A percentile compares a stretch with the other conserved stretches of the same genome.
Conservation (phyloP, 2,329 filamentous ascomycete genomes). For the Fusarium sp. region DNA sequence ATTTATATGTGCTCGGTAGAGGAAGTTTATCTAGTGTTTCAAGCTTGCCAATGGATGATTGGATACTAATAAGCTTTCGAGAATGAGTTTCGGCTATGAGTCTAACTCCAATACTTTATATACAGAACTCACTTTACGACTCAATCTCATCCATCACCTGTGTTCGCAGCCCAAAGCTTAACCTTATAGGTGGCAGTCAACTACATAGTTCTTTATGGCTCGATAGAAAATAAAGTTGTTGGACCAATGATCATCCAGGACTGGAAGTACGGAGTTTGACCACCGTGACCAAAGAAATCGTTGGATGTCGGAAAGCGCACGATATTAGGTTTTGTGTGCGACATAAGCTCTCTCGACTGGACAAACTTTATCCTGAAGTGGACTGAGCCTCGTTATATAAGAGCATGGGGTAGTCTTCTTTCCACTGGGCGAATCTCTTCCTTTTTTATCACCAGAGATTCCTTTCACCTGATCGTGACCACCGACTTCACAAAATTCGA, state of each 20-base stretch:
- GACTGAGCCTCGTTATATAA: fast-evolving
- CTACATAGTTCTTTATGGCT: no score
- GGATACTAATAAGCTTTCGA: fast-evolving
- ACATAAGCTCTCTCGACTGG: fast-evolving
- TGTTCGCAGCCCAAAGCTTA: no score
- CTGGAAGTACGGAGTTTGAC: no score
- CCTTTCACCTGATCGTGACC: fast-evolving
- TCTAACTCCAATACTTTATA: fast-evolving
- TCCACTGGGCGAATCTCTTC: fast-evolving
- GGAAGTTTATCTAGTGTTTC: no score
- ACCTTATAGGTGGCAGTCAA: no score
- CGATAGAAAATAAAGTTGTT: not conserved
- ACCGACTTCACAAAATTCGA: not conserved
- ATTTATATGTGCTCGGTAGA: fast-evolving
- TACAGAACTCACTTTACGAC: not conserved
- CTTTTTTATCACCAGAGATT: fast-evolving
- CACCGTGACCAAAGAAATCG: not conserved
- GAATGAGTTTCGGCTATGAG: no score
- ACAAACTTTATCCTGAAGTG: fast-evolving
- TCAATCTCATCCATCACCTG: no score
- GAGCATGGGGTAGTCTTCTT: fast-evolving
- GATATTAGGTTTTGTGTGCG: not conserved
- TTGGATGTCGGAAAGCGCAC: fast-evolving
- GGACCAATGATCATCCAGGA: no score
- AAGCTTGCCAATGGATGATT: fast-evolving